Evolutionary conservation across 2,329 filamentous ascomycete species (phyloP), one percentile per base, ranked within the genome.

Genomic region (Sporothrix variecibatus): DNA sequence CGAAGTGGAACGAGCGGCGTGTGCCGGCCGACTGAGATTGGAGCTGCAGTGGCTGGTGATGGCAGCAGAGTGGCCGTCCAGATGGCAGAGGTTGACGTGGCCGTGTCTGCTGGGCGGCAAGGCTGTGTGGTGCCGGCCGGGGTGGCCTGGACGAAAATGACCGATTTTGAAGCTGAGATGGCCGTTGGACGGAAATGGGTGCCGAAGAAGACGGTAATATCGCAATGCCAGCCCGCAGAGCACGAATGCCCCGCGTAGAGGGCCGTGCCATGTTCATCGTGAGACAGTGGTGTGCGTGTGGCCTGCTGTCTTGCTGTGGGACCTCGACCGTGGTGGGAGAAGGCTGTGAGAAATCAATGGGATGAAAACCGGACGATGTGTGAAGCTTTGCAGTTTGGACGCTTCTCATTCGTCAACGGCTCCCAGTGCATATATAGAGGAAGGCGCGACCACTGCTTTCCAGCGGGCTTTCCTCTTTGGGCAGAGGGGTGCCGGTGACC

Each of bases 1-100:
- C 56, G 11, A 75, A 8, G 65, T 73, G 73, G 49, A 76, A 71
- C 23, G 34, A 23, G n/a, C 75, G 72, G 43, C 49, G 72, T 2
- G 31, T 23, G 46, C 49, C n/a, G 7, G 72, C 49, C 5, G 53
- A 11, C 11, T 17, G 43, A 3, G 15, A 46, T 38, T 23, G 43
- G n/a, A 11, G 28, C 34, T 28, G 62, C 5, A 28, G 15, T 34
- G n/a, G 20, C 23, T n/a, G 23, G 28, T 38, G 46, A 26, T 34
- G 72, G 12, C 34, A 56, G 43, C 65, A 49, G 1, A 68, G 28
- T 17, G 26, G 43, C 43, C 17, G 43, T 17, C 43, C 43, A 0
- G 40, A 23, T 3, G n/a, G 0, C 15, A 49, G 15, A n/a, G 23
- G 20, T 12, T 28, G 51, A n/a, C 51, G 31, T 31, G 51, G 51